Conservation (phyloP, 352 stramenopile species). For the Phytophthora boehmeriae region DNA sequence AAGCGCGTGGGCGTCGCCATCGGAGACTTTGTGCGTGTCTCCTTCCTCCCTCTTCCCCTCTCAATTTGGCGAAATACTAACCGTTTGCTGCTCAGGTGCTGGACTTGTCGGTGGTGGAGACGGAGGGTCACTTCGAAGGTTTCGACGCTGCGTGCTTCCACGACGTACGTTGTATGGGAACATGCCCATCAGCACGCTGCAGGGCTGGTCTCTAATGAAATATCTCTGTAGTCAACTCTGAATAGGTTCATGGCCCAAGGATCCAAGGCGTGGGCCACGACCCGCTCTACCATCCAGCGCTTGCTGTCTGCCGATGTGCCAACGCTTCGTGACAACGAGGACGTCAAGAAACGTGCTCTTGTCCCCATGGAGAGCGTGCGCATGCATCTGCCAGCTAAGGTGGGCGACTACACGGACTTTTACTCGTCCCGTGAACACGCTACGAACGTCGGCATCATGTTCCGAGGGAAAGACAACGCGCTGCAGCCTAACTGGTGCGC, state of each 20-base stretch:
- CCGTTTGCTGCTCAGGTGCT: constrained; percentile 50
- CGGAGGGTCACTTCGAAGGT: constrained; percentile 89
- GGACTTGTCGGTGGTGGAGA: constrained; percentile 90
- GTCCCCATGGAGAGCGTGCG: constrained; percentile 74
- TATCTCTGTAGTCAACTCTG: constrained; percentile 56
- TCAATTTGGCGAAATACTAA: neutral
- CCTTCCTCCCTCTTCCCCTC: neutral
- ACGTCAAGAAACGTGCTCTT: constrained; percentile 77
- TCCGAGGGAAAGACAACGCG: constrained; percentile 94
- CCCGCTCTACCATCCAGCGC: constrained; percentile 86
- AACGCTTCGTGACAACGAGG: constrained; percentile 81
- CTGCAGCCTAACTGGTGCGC: constrained; percentile 95
- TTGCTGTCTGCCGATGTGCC: constrained; percentile 82
- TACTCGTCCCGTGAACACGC: constrained; percentile 97
- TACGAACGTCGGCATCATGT: constrained; percentile 95
- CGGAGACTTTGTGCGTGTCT: constrained; percentile 73
- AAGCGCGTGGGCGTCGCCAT: constrained; percentile 86
- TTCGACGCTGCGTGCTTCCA: constrained; percentile 81
- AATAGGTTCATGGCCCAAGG: constrained; percentile 95
- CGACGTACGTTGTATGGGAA: constrained; percentile 33
- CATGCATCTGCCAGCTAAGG: constrained; percentile 93
- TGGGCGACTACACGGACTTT: constrained; percentile 98
- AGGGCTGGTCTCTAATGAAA: too few relatives aligned
- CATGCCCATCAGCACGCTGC: neutral
- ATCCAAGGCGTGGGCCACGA: constrained; percentile 85